Evolutionary conservation across 1,284 basidiomycete genomes (phyloP).

Genomic region (Trametes polyzona): DNA sequence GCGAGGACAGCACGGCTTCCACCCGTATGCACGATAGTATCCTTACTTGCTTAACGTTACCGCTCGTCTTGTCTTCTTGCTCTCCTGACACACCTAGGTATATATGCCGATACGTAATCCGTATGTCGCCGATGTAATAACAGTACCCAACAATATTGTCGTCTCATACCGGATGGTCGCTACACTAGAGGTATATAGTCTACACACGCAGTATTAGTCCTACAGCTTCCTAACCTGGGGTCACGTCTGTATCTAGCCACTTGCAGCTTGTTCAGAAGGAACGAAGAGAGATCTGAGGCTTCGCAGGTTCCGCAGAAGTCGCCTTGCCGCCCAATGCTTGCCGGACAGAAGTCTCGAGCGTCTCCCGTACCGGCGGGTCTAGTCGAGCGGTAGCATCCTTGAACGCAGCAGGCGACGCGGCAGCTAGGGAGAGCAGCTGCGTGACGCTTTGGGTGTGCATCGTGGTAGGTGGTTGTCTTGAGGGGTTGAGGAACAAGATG

Average conservation of each 20-base stretch:
- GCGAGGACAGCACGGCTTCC: constrained; percentile 62
- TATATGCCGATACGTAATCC: constrained; percentile 25
- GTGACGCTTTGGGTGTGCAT: constrained; percentile 69
- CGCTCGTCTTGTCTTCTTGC: constrained; percentile 1
- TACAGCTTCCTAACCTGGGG: constrained; percentile 12
- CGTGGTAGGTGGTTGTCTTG: constrained; percentile 46
- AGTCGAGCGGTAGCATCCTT: constrained; percentile 84
- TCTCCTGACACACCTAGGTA: constrained; percentile 15
- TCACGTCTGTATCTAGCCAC: neutral
- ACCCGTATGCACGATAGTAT: constrained; percentile 58
- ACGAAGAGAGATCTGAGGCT: constrained; percentile 81
- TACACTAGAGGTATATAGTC: constrained; percentile 25
- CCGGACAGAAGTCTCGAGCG: constrained; percentile 81
- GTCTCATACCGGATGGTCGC: constrained; percentile 24
- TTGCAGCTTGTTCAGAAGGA: constrained; percentile 56
- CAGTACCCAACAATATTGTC: constrained; percentile 15
- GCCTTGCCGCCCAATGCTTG: constrained; percentile 62
- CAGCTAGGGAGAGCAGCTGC: constrained; percentile 80
- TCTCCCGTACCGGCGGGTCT: constrained; percentile 58
- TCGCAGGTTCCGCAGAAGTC: constrained; percentile 43
- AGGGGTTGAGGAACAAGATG: constrained; percentile 71
- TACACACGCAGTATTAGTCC: constrained; percentile 22
- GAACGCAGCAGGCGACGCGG: constrained; percentile 77
- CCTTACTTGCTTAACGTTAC: neutral
- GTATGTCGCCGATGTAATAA: constrained; percentile 27